Evolutionary conservation across 768 basidiomycete genomes (phyloP).

Genomic region (Coprinopsis cinerea): DNA sequence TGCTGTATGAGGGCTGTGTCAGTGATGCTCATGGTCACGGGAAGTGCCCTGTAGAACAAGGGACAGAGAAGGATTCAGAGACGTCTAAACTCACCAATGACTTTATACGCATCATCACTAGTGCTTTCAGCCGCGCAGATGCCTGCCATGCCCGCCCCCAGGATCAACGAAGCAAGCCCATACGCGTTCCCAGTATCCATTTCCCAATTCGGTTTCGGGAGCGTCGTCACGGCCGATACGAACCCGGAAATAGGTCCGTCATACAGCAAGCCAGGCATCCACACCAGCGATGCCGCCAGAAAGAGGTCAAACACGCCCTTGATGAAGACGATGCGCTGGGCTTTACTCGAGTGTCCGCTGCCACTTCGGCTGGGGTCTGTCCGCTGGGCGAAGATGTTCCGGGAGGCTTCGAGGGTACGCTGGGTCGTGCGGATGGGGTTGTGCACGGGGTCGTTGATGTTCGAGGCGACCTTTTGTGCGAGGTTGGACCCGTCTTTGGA

Average conservation of each 20-base stretch:
- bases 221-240: conserved; percentile 15
- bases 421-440: not conserved
- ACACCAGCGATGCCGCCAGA: conserved; percentile 16
- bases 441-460: conserved; percentile 3
- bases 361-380: not conserved
- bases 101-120: conserved; percentile 18
- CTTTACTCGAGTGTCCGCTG: not conserved
- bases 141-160: conserved; percentile 19
- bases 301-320: conserved; percentile 20
- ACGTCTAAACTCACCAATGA: conserved; percentile 22
- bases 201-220: conserved; percentile 12
- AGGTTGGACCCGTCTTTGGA: too few relatives aligned
- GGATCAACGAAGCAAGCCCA: conserved; percentile 17
- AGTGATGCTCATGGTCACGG: not conserved
- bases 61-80: not conserved
- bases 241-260: conserved; percentile 15
- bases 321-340: conserved; percentile 14
- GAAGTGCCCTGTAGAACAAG: too few relatives aligned
- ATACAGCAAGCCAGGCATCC: conserved; percentile 17
- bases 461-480: not conserved
- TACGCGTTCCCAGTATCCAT: conserved; percentile 12
- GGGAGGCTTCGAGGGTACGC: not conserved
- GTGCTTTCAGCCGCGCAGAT: conserved; percentile 19
- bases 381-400: not conserved
- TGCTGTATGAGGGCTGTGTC: conserved; percentile 9